phyloP scores from a whole-genome alignment of 805 yeast species.

The Geotrichum ghanense region DNA sequence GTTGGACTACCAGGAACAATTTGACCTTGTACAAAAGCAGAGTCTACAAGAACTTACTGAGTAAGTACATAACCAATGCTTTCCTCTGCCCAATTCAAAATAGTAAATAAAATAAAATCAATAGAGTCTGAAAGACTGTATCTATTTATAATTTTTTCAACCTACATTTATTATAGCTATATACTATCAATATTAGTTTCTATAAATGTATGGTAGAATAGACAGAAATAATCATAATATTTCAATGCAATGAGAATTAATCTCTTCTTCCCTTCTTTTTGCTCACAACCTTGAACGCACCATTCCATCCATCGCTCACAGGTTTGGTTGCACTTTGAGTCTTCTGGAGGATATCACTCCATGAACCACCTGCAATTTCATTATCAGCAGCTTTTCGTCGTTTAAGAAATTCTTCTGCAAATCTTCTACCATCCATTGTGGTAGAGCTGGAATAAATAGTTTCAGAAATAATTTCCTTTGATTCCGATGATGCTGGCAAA shows the following conservation, averaged over 20 bases:
- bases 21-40: slow-evolving; percentile 8
- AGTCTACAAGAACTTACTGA: slow-evolving; percentile 10
- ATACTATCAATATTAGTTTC: too few species aligned
- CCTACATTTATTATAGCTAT: too few species aligned
- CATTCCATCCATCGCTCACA: slow-evolving; percentile 27
- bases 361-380: slow-evolving; percentile 36
- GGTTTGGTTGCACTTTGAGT: slow-evolving; percentile 21
- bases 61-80: too few species aligned
- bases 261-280: slow-evolving; percentile 34
- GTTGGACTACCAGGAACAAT: slow-evolving; percentile 13
- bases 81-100: too few species aligned
- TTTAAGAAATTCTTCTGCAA: slow-evolving; percentile 81
- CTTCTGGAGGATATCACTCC: slow-evolving; percentile 59
- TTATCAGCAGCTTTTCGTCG: slow-evolving; percentile 64
- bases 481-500: slow-evolving; percentile 64
- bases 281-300: slow-evolving; percentile 48
- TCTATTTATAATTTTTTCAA: too few species aligned
- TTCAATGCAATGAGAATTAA: too few species aligned
- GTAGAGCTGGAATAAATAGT: slow-evolving; percentile 81
- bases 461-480: slow-evolving; percentile 80
- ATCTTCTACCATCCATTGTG: slow-evolving; percentile 88
- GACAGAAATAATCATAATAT: too few species aligned
- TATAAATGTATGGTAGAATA: too few species aligned
- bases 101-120: too few species aligned
- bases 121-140: too few species aligned